A percentile compares a stretch with the other conserved stretches of the same genome.
phyloP scores from a whole-genome alignment of 2,329 filamentous ascomycete genomes.

The Macrophomina phaseolina region DNA sequence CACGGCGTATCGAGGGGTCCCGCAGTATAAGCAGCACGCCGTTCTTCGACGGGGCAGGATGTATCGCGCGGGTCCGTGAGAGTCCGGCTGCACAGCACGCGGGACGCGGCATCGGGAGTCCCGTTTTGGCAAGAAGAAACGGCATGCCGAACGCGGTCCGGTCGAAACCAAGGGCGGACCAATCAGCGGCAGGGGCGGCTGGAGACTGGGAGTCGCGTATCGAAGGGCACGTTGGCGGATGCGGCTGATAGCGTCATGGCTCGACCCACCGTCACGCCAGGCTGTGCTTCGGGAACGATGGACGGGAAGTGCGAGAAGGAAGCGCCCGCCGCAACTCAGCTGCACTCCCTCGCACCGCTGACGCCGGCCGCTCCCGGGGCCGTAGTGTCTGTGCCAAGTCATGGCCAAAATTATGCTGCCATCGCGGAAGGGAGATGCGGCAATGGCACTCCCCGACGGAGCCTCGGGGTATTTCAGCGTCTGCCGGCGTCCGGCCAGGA shows the following conservation, averaged over 20 bases:
- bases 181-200: not conserved
- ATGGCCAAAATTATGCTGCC: not conserved
- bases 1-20: conserved; percentile 6
- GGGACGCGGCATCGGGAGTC: not conserved
- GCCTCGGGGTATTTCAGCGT: too few species aligned
- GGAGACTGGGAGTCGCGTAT: conserved; percentile 9
- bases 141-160: conserved; percentile 16
- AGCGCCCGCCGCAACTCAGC: conserved; percentile 1
- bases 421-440: not conserved
- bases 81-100: conserved; percentile 6
- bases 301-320: conserved; percentile 20
- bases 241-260: conserved; percentile 15
- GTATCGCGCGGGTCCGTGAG: conserved; percentile 13
- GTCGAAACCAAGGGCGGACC: not conserved
- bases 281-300: conserved; percentile 20
- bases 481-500: not conserved
- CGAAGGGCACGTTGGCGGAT: not conserved
- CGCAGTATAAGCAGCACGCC: conserved; percentile 6
- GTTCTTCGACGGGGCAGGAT: conserved; percentile 7
- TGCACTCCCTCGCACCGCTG: not conserved
- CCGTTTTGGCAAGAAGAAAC: conserved; percentile 3
- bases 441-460: not conserved
- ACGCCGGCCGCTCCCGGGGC: conserved; percentile 12
- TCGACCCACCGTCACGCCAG: conserved; percentile 28
- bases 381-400: not conserved